phyloP scores from a whole-genome alignment of 2,329 filamentous ascomycete genomes.

The Chrysoporthe deuterocubensis region DNA sequence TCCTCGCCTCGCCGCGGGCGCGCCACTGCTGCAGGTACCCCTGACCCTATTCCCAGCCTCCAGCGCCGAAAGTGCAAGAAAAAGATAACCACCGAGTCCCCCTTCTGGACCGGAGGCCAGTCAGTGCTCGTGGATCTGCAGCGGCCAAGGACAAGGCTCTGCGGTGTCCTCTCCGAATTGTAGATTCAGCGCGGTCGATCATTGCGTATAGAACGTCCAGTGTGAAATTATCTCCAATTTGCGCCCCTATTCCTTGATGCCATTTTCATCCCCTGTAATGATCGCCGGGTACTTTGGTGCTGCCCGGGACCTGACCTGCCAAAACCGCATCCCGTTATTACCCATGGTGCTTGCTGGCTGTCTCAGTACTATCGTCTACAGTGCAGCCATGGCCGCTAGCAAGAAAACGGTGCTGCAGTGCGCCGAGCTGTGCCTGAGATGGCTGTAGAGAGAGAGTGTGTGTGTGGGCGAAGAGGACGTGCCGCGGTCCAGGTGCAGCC shows the following conservation, averaged over 20 bases:
- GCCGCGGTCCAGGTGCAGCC: background rate
- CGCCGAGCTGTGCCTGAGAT: background rate
- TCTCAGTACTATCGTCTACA: background rate
- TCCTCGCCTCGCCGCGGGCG: too few species aligned
- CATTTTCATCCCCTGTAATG: slow-evolving; percentile 3
- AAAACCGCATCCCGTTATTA: background rate
- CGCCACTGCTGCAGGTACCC: background rate
- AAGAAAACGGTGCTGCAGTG: background rate
- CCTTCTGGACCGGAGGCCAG: too few species aligned
- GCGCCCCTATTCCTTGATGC: slow-evolving; percentile 24
- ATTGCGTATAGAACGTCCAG: background rate
- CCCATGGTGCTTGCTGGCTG: background rate
- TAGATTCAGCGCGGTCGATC: background rate
- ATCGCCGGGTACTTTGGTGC: background rate
- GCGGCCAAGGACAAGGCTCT: too few species aligned
- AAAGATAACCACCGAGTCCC: too few species aligned
- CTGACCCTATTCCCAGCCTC: slow-evolving; percentile 15
- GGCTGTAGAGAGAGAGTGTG: background rate
- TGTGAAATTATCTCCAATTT: slow-evolving; percentile 26
- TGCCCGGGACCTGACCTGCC: background rate
- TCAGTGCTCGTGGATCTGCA: too few species aligned
- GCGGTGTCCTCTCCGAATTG: background rate
- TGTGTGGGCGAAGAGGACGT: background rate
- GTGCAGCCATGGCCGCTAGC: background rate
- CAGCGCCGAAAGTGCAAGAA: background rate